A percentile compares a stretch with the other conserved stretches of the same genome.
Conservation (phyloP, 768 basidiomycete species). For the Pisolithus tinctorius region DNA sequence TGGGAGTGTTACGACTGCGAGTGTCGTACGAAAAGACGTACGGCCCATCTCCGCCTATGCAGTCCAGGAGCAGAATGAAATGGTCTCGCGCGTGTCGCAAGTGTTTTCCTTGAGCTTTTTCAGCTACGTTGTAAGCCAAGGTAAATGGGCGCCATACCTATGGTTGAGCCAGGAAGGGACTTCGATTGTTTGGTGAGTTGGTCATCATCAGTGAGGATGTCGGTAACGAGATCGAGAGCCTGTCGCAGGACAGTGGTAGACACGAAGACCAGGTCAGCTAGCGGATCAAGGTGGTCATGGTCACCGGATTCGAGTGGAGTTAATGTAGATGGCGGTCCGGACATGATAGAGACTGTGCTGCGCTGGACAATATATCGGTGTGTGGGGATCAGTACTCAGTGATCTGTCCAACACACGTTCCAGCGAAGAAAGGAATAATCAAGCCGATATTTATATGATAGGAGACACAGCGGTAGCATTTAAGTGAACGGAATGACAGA, state of each 20-base stretch:
- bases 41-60: constrained; percentile 38
- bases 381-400: too few relatives aligned
- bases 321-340: background rate
- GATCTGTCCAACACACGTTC: too few relatives aligned
- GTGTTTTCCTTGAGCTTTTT: constrained; percentile 59
- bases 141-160: constrained; percentile 42
- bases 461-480: background rate
- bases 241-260: constrained; percentile 63
- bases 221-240: constrained; percentile 65
- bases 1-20: constrained; percentile 71
- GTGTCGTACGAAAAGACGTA: constrained; percentile 69
- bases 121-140: background rate
- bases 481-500: background rate
- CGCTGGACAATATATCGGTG: background rate
- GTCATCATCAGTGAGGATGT: constrained; percentile 56
- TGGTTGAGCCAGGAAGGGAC: constrained; percentile 81
- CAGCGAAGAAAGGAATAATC: too few relatives aligned
- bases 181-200: constrained; percentile 66
- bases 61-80: constrained; percentile 61
- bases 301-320: constrained; percentile 7
- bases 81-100: constrained; percentile 82
- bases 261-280: constrained; percentile 57
- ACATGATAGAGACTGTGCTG: background rate
- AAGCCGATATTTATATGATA: too few relatives aligned
- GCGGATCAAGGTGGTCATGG: constrained; percentile 21